phyloP scores from a whole-genome alignment of 1,139 yeast genomes.

The Sugiyamaella neomexicana region DNA sequence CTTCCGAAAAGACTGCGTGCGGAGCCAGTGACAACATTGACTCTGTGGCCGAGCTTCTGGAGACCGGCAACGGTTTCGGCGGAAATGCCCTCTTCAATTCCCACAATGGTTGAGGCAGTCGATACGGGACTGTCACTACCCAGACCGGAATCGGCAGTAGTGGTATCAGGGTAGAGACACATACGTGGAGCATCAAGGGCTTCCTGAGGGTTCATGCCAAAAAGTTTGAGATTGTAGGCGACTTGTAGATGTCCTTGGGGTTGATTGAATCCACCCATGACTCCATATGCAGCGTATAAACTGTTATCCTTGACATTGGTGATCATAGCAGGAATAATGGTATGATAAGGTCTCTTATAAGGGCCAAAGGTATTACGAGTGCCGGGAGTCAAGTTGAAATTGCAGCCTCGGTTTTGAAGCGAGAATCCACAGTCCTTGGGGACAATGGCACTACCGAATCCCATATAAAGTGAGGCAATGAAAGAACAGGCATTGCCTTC shows the following conservation, averaged over 20 bases:
- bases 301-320: conserved; percentile 46
- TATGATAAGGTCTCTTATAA: conserved; percentile 76
- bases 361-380: conserved; percentile 65
- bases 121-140: conserved; percentile 72
- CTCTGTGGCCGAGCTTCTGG: conserved; percentile 57
- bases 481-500: conserved; percentile 83
- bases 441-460: conserved; percentile 72
- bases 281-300: conserved; percentile 71
- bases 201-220: conserved; percentile 69
- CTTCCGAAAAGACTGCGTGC: conserved; percentile 58
- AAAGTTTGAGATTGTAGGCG: conserved; percentile 61
- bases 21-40: conserved; percentile 49
- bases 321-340: conserved; percentile 81
- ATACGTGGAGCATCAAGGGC: conserved; percentile 77
- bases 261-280: conserved; percentile 88
- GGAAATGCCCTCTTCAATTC: conserved; percentile 64
- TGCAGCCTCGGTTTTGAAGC: conserved; percentile 75
- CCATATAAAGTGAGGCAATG: conserved; percentile 70
- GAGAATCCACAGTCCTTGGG: conserved; percentile 70
- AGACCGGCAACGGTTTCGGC: conserved; percentile 48
- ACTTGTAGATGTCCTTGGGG: conserved; percentile 87
- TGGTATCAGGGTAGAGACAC: conserved; percentile 55
- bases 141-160: conserved; percentile 51
- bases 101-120: conserved; percentile 54
- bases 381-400: conserved; percentile 62